Conservation (phyloP, 371 early-diverging fungal genomes). For the Rhizomucor pusillus region DNA sequence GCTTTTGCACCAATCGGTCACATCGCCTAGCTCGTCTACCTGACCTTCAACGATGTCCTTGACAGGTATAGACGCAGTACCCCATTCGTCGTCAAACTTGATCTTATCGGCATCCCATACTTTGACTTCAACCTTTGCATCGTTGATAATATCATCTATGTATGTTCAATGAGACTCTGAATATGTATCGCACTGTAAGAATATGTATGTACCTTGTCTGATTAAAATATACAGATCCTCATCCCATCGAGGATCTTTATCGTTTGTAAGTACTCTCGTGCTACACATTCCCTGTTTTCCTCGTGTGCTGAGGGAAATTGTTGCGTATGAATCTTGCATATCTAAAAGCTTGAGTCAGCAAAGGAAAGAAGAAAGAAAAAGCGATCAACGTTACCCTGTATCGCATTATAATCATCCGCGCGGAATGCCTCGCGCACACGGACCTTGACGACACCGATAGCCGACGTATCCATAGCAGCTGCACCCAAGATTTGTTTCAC, state of each 20-base stretch:
- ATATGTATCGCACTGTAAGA: neutral
- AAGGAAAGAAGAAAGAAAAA: too few relatives aligned
- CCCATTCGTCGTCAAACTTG: conserved; percentile 27
- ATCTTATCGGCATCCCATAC: conserved; percentile 37
- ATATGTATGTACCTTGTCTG: conserved; percentile 15
- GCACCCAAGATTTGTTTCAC: conserved; percentile 21
- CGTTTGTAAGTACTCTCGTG: conserved; percentile 32
- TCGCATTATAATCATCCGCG: too few relatives aligned
- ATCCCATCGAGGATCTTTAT: conserved; percentile 31
- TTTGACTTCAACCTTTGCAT: conserved; percentile 25
- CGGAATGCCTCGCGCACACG: conserved; percentile 21
- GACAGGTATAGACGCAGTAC: conserved; percentile 21
- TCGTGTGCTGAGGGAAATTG: conserved; percentile 17
- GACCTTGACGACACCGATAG: conserved; percentile 34
- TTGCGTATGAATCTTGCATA: conserved; percentile 29
- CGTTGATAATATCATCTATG: conserved; percentile 26
- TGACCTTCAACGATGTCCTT: conserved; percentile 22
- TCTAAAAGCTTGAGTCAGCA: conserved; percentile 5
- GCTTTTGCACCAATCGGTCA: conserved; percentile 18
- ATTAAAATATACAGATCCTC: conserved; percentile 26
- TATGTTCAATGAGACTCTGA: neutral
- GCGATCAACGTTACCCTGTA: too few relatives aligned
- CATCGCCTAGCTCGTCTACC: conserved; percentile 21
- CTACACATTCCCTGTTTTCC: conserved; percentile 12
- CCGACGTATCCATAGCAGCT: conserved; percentile 18